Evolutionary conservation across 2,329 filamentous ascomycete genomes (phyloP), one percentile per base, ranked within the genome.

Genomic region (Xylaria sp.): DNA sequence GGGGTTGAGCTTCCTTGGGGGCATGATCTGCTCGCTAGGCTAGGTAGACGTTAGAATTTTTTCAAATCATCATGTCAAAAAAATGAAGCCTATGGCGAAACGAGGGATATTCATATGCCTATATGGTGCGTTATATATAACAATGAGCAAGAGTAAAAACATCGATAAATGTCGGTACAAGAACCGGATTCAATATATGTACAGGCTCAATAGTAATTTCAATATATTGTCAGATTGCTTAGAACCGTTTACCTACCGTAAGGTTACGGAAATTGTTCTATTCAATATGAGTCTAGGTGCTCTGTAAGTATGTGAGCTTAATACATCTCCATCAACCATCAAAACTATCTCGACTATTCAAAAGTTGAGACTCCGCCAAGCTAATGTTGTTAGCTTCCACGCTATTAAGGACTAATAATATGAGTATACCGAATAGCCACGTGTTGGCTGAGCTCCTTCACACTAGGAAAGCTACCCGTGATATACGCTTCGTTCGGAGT

Each of bases 1-100:
- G 69, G 69, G 69, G 69, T 67, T 55, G 60, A n/a, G 12, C 25
- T 46, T 60, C 39, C 25, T 39, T 20, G 30, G 41, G 59, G 34
- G 45, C 34, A 39, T 63, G 63, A 63, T 41, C 45, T 56, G n/a
- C 25, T 65, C 62, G 34, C 39, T 25, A 15, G 23, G 46, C 50
- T 20, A 46, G 3, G 25, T 50, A 41, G 48, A 45, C 48, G 6
- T 13, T 32, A 2, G 25, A 18, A 25, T 39, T 25, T 45, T 45
- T 20, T 20, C n/a, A 53, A 28, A 45, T 13, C 39, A 32, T 34
- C 8, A 43, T n/a, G 50, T 36, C 25, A 4, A 45, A 36, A 20
- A 30, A 20, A 30, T 4, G 12, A 28, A 58, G 32, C 7, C 13
- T 30, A 18, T 23, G 6, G 36, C 6, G 15, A 18, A 55, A 34